phyloP scores from a whole-genome alignment of 2,329 filamentous ascomycete species.

The Penicillium brasilianum region DNA sequence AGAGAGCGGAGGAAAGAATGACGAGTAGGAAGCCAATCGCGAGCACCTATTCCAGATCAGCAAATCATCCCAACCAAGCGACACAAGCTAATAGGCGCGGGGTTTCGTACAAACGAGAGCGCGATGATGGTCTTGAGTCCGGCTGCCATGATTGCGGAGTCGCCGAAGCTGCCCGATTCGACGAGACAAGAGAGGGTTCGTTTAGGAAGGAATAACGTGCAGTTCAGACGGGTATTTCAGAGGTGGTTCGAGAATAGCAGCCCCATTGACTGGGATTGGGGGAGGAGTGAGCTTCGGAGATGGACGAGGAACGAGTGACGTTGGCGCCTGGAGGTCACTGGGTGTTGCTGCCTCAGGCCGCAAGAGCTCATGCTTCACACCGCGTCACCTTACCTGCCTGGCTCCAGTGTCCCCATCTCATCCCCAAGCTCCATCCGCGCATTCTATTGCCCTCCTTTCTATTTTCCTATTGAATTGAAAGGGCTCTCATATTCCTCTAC shows the following conservation, averaged over 20 bases:
- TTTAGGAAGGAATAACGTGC: slow-evolving; percentile 6
- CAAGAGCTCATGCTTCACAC: slow-evolving; percentile 38
- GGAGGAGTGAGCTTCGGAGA: slow-evolving; percentile 18
- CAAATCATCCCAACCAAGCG: not conserved
- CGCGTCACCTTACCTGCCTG: slow-evolving; percentile 45
- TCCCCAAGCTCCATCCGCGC: slow-evolving; percentile 23
- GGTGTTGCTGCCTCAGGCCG: slow-evolving; percentile 32
- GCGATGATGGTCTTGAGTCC: slow-evolving; percentile 99
- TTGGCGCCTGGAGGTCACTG: slow-evolving; percentile 38
- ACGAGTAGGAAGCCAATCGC: slow-evolving; percentile 98
- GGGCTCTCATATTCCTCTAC: slow-evolving; percentile 10
- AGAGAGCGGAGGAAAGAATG: slow-evolving; percentile 95
- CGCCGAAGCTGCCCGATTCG: slow-evolving; percentile 29
- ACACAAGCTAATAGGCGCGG: not conserved
- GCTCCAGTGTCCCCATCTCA: slow-evolving; percentile 32
- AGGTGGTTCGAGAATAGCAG: slow-evolving; percentile 14
- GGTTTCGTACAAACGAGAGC: slow-evolving; percentile 80
- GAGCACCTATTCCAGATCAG: slow-evolving; percentile 65
- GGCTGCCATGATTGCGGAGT: slow-evolving; percentile 64
- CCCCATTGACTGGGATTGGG: slow-evolving; percentile 26
- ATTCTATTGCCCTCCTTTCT: slow-evolving; percentile 22
- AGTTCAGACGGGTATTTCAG: slow-evolving; percentile 10
- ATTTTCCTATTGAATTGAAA: slow-evolving; percentile 21
- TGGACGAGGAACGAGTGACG: slow-evolving; percentile 36
- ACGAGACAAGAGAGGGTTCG: slow-evolving; percentile 12